phyloP scores from a whole-genome alignment of 306 rosid genomes.

The Cyclanthera cordifolia region DNA sequence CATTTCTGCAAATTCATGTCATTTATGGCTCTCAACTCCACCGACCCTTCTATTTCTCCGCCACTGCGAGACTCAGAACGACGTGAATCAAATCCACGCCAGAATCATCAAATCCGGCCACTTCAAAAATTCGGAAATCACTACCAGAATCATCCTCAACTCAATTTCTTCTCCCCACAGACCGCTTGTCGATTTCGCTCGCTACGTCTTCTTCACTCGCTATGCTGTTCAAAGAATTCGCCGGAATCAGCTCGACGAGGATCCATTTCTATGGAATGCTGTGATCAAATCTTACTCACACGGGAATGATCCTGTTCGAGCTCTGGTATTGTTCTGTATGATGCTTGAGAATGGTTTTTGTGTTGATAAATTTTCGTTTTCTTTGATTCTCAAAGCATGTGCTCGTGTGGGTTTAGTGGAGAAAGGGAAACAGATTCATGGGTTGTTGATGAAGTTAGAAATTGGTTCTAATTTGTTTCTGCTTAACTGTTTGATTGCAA shows the following conservation, averaged over 20 bases:
- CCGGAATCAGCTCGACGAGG: constrained; percentile 13
- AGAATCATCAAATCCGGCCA: constrained; percentile 43
- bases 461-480: constrained; percentile 42
- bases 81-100: constrained; percentile 51
- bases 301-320: constrained; percentile 43
- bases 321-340: constrained; percentile 32
- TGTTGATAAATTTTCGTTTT: constrained; percentile 50
- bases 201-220: constrained; percentile 44
- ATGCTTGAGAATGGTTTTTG: constrained; percentile 54
- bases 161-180: constrained; percentile 51
- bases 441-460: constrained; percentile 43
- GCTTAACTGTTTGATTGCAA: constrained; percentile 44
- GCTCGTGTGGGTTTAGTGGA: constrained; percentile 38
- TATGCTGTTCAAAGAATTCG: constrained; percentile 24
- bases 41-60: constrained; percentile 32
- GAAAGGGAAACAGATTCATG: constrained; percentile 59
- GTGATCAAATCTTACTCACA: constrained; percentile 59
- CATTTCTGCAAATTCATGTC: constrained; percentile 36
- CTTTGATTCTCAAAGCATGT: constrained; percentile 63
- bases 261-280: constrained; percentile 79
- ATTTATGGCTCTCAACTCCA: constrained; percentile 41
- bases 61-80: constrained; percentile 40
- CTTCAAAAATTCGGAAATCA: constrained; percentile 24
- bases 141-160: constrained; percentile 42
- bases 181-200: constrained; percentile 51